Conservation (phyloP, 306 rosid genomes). For the Fragaria ananassa region DNA sequence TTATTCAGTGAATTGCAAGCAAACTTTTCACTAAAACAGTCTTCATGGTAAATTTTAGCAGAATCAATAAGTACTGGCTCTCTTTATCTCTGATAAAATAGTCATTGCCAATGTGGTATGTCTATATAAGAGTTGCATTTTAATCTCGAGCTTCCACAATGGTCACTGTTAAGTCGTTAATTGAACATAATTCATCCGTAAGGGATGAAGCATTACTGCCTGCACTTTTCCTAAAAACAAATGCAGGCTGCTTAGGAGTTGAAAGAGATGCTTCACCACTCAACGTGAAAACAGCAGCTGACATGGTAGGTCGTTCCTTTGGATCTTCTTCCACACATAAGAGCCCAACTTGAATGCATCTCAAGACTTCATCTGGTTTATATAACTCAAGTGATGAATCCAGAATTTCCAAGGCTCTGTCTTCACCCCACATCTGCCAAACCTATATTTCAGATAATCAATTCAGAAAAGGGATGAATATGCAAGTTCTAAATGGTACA, state of each 20-base stretch:
- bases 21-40: no score
- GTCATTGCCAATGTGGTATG: no score
- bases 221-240: neutral
- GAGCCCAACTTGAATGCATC: conserved; percentile 58
- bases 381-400: conserved; percentile 37
- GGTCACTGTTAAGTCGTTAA: neutral
- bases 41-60: no score
- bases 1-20: no score
- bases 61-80: no score
- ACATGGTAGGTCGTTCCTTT: conserved; percentile 55
- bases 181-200: neutral
- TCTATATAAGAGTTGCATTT: neutral
- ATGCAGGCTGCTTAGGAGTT: conserved; percentile 22
- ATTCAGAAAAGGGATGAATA: neutral
- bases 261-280: conserved; percentile 24
- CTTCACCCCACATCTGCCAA: conserved; percentile 53
- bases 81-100: no score
- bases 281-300: conserved; percentile 52
- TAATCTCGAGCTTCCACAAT: neutral
- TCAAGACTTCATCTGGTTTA: conserved; percentile 30
- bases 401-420: conserved; percentile 34
- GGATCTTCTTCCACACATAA: conserved; percentile 30
- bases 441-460: conserved; percentile 24
- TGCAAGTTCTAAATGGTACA: neutral
- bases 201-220: neutral